phyloP scores from a whole-genome alignment of 345 rosid species.

The Pugionium dolabratum region DNA sequence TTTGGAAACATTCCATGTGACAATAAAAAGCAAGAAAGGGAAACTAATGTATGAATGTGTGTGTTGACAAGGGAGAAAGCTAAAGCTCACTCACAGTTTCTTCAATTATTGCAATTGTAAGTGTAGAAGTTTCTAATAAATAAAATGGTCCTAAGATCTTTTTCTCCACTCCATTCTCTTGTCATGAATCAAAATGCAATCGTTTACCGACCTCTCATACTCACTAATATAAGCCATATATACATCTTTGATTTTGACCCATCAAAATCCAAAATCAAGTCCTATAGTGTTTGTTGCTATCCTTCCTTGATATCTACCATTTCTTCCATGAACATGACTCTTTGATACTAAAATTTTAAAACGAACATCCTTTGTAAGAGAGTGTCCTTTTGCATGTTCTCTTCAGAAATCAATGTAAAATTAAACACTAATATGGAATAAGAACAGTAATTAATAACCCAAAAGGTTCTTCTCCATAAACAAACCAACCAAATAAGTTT shows the following conservation, averaged over 20 bases:
- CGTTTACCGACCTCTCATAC: not conserved
- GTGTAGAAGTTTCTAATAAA: conserved; percentile 22
- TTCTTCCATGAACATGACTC: too few relatives aligned
- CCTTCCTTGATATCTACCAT: conserved; percentile 1
- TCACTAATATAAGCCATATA: conserved; percentile 19
- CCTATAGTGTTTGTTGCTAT: conserved; percentile 10
- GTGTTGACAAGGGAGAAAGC: conserved; percentile 28
- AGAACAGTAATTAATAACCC: too few relatives aligned
- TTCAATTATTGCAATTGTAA: conserved; percentile 10
- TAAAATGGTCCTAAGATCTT: conserved; percentile 30
- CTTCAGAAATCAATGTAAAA: too few relatives aligned
- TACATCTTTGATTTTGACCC: conserved; percentile 25
- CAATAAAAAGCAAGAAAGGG: not conserved
- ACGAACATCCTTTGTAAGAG: too few relatives aligned
- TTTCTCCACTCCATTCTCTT: conserved; percentile 22
- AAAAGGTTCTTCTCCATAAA: too few relatives aligned
- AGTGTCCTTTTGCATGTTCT: too few relatives aligned
- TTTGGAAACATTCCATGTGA: conserved; percentile 32
- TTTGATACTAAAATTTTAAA: too few relatives aligned
- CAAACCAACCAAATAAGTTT: too few relatives aligned
- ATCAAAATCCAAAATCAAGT: not conserved
- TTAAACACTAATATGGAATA: too few relatives aligned
- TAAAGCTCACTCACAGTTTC: conserved; percentile 32
- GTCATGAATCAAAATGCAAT: conserved; percentile 17
- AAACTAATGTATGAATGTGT: conserved; percentile 26